Conservation (phyloP, 192 early-diverging fungal species). For the Mortierella alpina region DNA sequence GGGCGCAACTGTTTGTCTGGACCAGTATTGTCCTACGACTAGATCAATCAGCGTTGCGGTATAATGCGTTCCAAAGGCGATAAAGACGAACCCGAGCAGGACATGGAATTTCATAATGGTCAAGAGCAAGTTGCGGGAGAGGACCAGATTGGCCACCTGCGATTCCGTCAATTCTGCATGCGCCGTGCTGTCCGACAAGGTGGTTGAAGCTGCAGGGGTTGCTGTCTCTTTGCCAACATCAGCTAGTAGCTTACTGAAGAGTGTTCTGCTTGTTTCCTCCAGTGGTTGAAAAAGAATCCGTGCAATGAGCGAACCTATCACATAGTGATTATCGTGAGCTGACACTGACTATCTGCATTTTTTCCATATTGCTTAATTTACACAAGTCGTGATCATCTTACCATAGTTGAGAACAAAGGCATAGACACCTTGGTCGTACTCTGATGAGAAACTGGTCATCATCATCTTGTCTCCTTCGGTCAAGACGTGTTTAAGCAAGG, state of each 20-base stretch:
- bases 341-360: background rate
- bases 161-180: slow-evolving; percentile 20
- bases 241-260: slow-evolving; percentile 80
- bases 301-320: slow-evolving; percentile 84
- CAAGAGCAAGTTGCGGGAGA: slow-evolving; percentile 52
- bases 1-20: slow-evolving; percentile 59
- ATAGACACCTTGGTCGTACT: slow-evolving; percentile 79
- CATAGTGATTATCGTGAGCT: background rate
- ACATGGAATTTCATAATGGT: slow-evolving; percentile 72
- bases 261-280: slow-evolving; percentile 89
- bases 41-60: slow-evolving; percentile 73
- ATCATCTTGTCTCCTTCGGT: slow-evolving; percentile 98
- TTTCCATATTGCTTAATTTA: background rate
- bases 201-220: background rate
- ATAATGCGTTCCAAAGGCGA: slow-evolving; percentile 89
- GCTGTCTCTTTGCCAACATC: slow-evolving; percentile 10
- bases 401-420: slow-evolving; percentile 91
- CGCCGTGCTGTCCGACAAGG: background rate
- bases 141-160: slow-evolving; percentile 26
- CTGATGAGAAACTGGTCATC: slow-evolving; percentile 69
- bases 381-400: slow-evolving; percentile 16
- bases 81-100: slow-evolving; percentile 79
- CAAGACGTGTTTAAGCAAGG: slow-evolving; percentile 91
- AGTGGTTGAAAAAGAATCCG: slow-evolving; percentile 93
- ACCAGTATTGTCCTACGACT: slow-evolving; percentile 70